Base-by-base conservation (phyloP, 2,329 filamentous ascomycete genomes). In the Seiridium unicorne region DNA sequence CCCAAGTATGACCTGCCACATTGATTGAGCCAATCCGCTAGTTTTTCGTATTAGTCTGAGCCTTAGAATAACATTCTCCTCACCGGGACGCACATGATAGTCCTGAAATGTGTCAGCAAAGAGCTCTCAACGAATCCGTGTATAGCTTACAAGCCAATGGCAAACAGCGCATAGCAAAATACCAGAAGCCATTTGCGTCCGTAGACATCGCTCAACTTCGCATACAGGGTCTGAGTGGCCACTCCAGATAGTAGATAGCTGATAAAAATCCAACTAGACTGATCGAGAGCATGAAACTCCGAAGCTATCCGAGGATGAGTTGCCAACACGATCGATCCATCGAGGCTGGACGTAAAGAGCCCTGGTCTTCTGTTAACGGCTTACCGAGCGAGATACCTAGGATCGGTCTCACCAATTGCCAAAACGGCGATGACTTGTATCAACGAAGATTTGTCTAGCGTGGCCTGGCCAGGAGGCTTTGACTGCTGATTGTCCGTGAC, bases 191-290 rank as follows among this genome's bases (percentile, higher is more conserved):
- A 66, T 61, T 83, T 84, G 1, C 84, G 79, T 5, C 84, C 84
- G 64, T 84, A 86, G 13, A 85, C 81, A 64, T 85, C 82, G 62
- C 82, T 84, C 9, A 86, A 68, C 61, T 86, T 85, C 0, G 81
- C 83, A 61, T 81, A 84, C 32, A 61, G 18, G 8, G 59, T 54
- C 18, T 61, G 59, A 3, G 59, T 57, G 3, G 44, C 59, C 4
- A 51, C 55, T 3, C 59, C 59, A 18, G 59, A 48, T 3, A 61
- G 55, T 2, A 53, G 34, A 40, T 57, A 61, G 18, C 54, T 53
- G 11, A 58, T 57, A 26, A 61, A 58, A 6, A 61, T 40, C 59
- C 59, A 61, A 40, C 48, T 58, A 3, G 59, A 57, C 8, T 49
- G 31, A 8, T 56, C 55, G 2, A 61, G 48, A 4, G 54, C 55